Evolutionary conservation across 352 stramenopile genomes (phyloP), one percentile per base, ranked within the genome.

Genomic region (Phytophthora hibernalis): DNA sequence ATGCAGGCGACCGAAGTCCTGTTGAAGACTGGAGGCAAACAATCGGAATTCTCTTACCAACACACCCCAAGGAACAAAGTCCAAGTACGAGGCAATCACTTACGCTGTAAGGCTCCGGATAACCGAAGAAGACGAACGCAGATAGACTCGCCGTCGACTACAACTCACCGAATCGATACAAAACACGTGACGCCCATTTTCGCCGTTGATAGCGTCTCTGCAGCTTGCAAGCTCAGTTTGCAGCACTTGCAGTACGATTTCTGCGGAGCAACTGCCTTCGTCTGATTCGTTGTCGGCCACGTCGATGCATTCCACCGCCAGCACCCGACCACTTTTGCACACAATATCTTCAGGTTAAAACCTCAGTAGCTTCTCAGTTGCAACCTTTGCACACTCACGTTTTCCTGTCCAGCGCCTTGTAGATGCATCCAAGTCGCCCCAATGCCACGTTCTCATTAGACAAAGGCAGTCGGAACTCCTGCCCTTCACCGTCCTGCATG

Each of bases 1-100:
- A 26, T 86, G 75, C 31, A 86, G 28, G 7, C 65, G 69, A 7
- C 67, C 72, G 47, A 86, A 86, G 18, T 74, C 71, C 33, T 68
- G 63, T 40, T 74, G 62, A 38, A 74, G 42, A 21, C 71, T 79
- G 20, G 15, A 20, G 21, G 44, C 33, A n/a, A 26, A 12, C 3
- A 22, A 30, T 65, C 15, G 37, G 2, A 43, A 43, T 20, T 43
- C 13, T 43, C 37, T 9, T 16, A 11, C 10, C 13, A 43, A 43
- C 13, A 43, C 35, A 28, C 15, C 12, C 11, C 31, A 37, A 37
- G 4, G 31, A 10, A 8, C 31, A 5, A 16, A n/a, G 13, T 16
- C 31, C 31, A 16, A 38, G 21, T 6, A 40, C 1, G 51, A 60
- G 5, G 1, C 4, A 38, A 1, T 28, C 13, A 47, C 61, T 47